Evolutionary conservation across 345 rosid species (phyloP).

Genomic region (Moricandia arvensis): DNA sequence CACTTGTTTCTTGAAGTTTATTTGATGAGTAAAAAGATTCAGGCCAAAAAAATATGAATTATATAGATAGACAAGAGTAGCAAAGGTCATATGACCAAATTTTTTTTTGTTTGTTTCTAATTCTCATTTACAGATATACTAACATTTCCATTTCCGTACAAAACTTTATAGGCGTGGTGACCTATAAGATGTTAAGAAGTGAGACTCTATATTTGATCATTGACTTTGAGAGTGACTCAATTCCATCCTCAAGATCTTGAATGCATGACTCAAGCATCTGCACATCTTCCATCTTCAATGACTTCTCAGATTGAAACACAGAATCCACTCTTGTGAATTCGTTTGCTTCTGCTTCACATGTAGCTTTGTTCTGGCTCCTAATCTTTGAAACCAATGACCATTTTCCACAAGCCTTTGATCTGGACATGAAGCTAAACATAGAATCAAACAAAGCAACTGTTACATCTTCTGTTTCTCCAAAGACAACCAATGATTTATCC

Average conservation of each 20-base stretch:
- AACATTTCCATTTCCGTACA: constrained; percentile 1
- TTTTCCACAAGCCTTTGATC: neutral
- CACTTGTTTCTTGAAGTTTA: neutral
- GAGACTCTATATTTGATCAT: constrained; percentile 47
- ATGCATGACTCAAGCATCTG: constrained; percentile 39
- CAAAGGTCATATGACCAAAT: too few relatives aligned
- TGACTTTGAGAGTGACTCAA: constrained; percentile 40
- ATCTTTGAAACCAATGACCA: constrained; percentile 12
- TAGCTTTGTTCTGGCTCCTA: constrained; percentile 17
- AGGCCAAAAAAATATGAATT: neutral
- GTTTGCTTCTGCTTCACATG: neutral
- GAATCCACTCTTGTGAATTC: neutral
- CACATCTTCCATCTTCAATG: constrained; percentile 24
- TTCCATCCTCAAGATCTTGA: constrained; percentile 51
- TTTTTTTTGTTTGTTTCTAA: neutral
- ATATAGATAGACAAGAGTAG: neutral
- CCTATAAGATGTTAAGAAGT: constrained; percentile 41
- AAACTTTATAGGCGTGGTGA: constrained; percentile 18
- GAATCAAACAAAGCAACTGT: constrained; percentile 12
- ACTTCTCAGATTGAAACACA: neutral
- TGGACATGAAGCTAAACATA: neutral
- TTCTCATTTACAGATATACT: neutral
- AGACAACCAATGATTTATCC: neutral
- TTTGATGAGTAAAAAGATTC: neutral
- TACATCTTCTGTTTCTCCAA: constrained; percentile 39